A percentile compares a stretch with the other conserved stretches of the same genome.
Conservation (phyloP, 108 stramenopile species). For the Chaetoceros muelleri region DNA sequence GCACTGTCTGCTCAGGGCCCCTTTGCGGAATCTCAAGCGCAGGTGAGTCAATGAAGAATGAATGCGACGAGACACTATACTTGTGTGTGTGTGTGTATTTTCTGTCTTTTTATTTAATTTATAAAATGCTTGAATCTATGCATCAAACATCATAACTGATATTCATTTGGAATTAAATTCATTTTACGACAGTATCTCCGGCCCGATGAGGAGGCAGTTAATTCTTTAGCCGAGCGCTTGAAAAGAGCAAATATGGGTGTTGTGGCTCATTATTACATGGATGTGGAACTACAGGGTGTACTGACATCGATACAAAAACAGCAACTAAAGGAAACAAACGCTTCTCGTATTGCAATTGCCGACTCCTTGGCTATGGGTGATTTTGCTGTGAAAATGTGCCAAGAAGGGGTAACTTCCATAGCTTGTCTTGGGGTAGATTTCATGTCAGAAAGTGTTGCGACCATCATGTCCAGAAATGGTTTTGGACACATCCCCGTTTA, state of each 20-base stretch:
- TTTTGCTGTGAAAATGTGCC: conserved; percentile 81
- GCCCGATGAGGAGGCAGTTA: conserved; percentile 60
- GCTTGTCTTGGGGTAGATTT: conserved; percentile 93
- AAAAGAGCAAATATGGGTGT: conserved; percentile 67
- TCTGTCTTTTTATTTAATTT: conserved; percentile 1
- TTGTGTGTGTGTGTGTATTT: background rate
- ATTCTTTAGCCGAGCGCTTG: conserved; percentile 35
- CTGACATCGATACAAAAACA: conserved; percentile 47
- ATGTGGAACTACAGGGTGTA: conserved; percentile 92
- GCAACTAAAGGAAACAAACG: conserved; percentile 1
- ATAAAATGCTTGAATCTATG: background rate
- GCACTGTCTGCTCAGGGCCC: conserved; percentile 50
- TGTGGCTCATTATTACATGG: conserved; percentile 97
- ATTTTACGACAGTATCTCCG: conserved; percentile 52
- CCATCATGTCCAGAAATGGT: conserved; percentile 73
- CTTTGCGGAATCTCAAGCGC: conserved; percentile 82
- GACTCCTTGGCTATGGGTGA: conserved; percentile 95
- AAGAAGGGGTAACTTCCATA: conserved; percentile 30
- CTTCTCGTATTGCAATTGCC: conserved; percentile 65
- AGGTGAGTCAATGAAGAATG: conserved; percentile 17
- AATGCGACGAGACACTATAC: background rate
- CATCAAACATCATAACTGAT: background rate
- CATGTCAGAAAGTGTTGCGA: conserved; percentile 84
- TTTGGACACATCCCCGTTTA: conserved; percentile 74
- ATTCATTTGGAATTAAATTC: too few species aligned